Base-by-base conservation (phyloP, 345 rosid genomes). In the Acer saccharum region DNA sequence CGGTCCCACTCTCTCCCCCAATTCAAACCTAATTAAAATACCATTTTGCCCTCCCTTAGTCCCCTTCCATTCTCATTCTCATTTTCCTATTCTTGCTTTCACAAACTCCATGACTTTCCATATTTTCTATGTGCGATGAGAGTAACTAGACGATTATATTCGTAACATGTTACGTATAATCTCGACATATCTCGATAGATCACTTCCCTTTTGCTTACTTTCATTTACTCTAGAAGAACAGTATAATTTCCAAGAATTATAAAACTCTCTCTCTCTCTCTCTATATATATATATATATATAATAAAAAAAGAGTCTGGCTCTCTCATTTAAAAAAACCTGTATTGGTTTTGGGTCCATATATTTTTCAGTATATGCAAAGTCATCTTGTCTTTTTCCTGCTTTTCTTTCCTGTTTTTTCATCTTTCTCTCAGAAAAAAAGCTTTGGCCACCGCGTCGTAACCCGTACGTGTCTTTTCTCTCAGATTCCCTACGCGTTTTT, bases 401-500 rank as follows among this genome's bases (percentile, higher is more conserved):
- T 68, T 39, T 35, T 4, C 46, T 43, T 20, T 6, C 16, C 9
- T 13, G 39, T 35, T 35, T 35, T 35, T 52, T 52, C 10, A 14
- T 39, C 71, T 50, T 13, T 1, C 55, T 39, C n/a, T 25, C 16
- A 35, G 6, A 35, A 35, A 35, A 35, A 29, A 29, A 27, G 3
- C 16, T 44, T 12, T 13, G 41, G 0, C 81, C 80, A 75, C 27
- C 84, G 80, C 80, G 73, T 29, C 32, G 32, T 29, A 29, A 25
- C 27, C 4, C 35, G 4, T 71, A 66, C 54, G 44, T 64, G 80
- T 68, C 82, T 75, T 61, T 68, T 75, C 76, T 3, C 64, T 54
- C 35, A 80, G 79, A 77, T 77, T 77, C 86, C 79, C 43, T 12
- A 55, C 86, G 86, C 83, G 86, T 75, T 65, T 60, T 35, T 58